Conservation (phyloP, 768 basidiomycete species). For the Russula griseocarnosa region DNA sequence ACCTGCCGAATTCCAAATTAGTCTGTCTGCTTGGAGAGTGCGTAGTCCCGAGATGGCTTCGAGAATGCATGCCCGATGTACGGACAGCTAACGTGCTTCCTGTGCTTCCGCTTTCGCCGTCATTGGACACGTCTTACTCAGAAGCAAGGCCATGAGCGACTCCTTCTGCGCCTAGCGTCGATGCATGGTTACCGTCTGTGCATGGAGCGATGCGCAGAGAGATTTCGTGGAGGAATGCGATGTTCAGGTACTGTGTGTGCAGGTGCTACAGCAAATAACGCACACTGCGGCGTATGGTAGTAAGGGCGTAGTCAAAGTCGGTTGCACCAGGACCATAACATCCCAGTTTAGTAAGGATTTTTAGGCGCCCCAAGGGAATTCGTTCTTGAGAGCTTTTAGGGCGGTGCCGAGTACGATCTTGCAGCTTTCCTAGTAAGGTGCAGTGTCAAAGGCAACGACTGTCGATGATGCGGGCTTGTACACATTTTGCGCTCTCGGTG, state of each 20-base stretch:
- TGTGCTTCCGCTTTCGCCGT: conserved; percentile 24
- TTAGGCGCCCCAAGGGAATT: conserved; percentile 78
- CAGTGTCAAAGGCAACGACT: conserved; percentile 86
- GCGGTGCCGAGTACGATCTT: conserved; percentile 72
- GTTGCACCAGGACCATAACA: conserved; percentile 51
- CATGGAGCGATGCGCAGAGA: conserved; percentile 47
- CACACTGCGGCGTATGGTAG: conserved; percentile 61
- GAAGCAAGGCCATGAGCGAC: conserved; percentile 60
- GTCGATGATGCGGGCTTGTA: too few species aligned
- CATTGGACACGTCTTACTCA: conserved; percentile 56
- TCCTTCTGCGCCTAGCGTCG: conserved; percentile 51
- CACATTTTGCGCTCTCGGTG: too few species aligned
- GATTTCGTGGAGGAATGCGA: conserved; percentile 85
- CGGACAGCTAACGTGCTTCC: not conserved
- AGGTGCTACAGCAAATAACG: conserved; percentile 61
- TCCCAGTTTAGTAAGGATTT: conserved; percentile 84
- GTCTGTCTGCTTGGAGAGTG: conserved; percentile 65
- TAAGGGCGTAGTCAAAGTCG: conserved; percentile 71
- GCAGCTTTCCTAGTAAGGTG: conserved; percentile 75
- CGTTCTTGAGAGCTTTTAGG: conserved; percentile 51
- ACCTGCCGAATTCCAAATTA: conserved; percentile 67
- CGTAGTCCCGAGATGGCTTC: conserved; percentile 62
- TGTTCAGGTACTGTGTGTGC: conserved; percentile 73
- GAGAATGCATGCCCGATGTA: conserved; percentile 43
- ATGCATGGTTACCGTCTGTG: conserved; percentile 50